Evolutionary conservation across 257 asterid genomes (phyloP).

Genomic region (Solanum clarkiae): DNA sequence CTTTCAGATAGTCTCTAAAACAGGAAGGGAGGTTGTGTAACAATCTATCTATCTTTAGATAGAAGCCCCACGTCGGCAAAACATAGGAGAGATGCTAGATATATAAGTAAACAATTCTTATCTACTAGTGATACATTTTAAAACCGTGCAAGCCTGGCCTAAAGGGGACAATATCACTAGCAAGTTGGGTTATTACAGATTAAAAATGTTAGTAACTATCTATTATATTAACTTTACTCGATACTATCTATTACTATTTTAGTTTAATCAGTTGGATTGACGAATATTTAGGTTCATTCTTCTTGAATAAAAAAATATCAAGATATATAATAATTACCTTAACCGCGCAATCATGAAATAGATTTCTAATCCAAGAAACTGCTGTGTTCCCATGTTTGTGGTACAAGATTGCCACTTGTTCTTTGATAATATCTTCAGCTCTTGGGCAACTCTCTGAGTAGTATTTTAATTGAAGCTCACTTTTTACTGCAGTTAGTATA

Average conservation of each 20-base stretch:
- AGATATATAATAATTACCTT: constrained; percentile 19
- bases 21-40: not conserved
- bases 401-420: constrained; percentile 41
- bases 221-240: not conserved
- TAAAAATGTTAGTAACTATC: not conserved
- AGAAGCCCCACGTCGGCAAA: no score
- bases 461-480: constrained; percentile 49
- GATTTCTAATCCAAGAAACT: constrained; percentile 70
- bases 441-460: constrained; percentile 59
- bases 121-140: no score
- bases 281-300: not conserved
- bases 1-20: not conserved
- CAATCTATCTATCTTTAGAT: no score
- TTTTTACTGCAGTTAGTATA: not conserved
- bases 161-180: no score
- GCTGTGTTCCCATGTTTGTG: constrained; percentile 56
- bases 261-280: no score
- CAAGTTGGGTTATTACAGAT: no score
- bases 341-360: constrained; percentile 80
- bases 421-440: constrained; percentile 60
- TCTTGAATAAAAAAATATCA: not conserved
- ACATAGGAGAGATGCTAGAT: no score
- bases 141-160: no score
- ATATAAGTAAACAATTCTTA: no score
- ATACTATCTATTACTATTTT: not conserved